These are phyloP conservation scores for Phytopythium kandeliae DNA, from an alignment of 352 stramenopile species.

Conservation along the genomic window DNA sequence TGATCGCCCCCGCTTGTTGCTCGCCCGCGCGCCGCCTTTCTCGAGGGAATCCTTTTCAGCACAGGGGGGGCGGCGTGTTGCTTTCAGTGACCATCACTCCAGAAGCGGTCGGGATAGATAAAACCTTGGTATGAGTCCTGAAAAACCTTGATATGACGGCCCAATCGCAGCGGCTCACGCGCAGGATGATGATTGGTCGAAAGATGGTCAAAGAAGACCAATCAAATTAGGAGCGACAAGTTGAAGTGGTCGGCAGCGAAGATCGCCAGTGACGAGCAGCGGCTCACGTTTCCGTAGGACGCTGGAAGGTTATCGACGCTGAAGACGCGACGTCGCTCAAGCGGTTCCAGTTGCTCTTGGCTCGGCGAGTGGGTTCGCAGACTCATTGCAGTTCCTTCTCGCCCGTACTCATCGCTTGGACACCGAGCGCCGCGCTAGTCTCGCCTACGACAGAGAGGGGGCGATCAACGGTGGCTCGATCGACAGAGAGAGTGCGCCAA, in stretches of 20 bases:
- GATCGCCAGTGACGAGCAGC: no score
- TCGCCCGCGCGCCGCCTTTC: slow-evolving; percentile 2
- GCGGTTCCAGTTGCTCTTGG: no score
- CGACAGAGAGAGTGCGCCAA: no score
- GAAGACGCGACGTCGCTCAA: no score
- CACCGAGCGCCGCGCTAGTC: no score
- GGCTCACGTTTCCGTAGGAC: no score
- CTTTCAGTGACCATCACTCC: slow-evolving; percentile 1
- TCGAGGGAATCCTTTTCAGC: slow-evolving; percentile 8
- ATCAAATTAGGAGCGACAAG: slow-evolving; percentile 1
- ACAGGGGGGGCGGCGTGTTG: slow-evolving; percentile 2
- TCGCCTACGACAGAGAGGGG: no score
- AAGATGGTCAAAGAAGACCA: neutral
- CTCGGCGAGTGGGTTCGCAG: no score
- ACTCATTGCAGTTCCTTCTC: no score
- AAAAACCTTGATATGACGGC: slow-evolving; percentile 4
- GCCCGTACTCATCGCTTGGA: no score
- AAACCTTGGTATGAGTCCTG: neutral
- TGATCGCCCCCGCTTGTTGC: neutral
- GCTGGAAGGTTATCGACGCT: no score
- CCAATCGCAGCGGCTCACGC: slow-evolving; percentile 9
- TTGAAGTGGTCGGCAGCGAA: slow-evolving; percentile 3
- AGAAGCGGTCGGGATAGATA: neutral
- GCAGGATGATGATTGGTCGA: slow-evolving; percentile 4
- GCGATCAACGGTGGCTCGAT: no score